phyloP scores from a whole-genome alignment of 2,329 filamentous ascomycete genomes.

The Arthrobotrys pseudoclavata region DNA sequence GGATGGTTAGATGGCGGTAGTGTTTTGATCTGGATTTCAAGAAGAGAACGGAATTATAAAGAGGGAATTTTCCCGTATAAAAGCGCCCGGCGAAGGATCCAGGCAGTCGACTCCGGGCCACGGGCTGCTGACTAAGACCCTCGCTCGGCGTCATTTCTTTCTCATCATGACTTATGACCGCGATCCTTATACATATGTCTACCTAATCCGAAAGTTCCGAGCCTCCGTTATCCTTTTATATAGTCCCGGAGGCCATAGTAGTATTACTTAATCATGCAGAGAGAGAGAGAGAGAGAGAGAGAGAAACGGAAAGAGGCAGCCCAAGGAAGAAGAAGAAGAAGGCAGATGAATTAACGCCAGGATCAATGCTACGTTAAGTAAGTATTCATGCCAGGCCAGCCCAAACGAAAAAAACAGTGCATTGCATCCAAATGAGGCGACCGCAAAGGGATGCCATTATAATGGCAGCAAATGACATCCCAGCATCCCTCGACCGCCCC shows the following conservation, averaged over 20 bases:
- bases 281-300: background rate
- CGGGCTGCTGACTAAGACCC: conserved; percentile 17
- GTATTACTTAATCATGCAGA: background rate
- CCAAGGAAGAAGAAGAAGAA: background rate
- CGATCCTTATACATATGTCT: background rate
- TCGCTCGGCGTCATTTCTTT: background rate
- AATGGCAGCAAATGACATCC: conserved; percentile 90
- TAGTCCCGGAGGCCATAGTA: background rate
- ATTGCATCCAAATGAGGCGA: conserved; percentile 6
- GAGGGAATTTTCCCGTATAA: conserved; percentile 16
- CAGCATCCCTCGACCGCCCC: conserved; percentile 90
- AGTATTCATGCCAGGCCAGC: conserved; percentile 5
- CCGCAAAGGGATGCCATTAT: conserved; percentile 67
- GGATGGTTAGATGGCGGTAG: conserved; percentile 6
- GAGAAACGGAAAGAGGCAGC: background rate
- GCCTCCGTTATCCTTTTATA: background rate
- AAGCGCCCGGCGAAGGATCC: conserved; percentile 26
- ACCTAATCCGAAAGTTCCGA: background rate
- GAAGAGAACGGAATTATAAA: background rate
- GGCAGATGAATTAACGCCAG: conserved; percentile 24
- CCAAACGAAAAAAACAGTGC: background rate
- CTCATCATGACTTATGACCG: background rate
- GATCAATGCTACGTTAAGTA: conserved; percentile 33
- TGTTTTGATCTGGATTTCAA: background rate
- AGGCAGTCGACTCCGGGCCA: background rate